Conservation (phyloP, 352 stramenopile species). For the Phytopythium aichiense region DNA sequence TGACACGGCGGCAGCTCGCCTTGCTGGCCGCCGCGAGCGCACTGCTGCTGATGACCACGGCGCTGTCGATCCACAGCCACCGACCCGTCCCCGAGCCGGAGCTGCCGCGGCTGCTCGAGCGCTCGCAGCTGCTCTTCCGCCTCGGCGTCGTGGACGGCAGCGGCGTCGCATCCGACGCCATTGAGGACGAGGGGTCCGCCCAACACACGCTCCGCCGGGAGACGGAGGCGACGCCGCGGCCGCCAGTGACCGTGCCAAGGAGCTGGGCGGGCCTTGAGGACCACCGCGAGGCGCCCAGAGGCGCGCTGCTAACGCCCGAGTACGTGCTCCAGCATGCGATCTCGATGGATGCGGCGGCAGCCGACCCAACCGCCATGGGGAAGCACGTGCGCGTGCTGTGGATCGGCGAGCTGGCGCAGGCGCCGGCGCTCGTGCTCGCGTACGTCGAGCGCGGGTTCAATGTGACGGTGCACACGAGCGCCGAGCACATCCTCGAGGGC, state of each 20-base stretch:
- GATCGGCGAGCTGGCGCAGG: conserved; percentile 10
- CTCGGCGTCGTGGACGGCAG: neutral
- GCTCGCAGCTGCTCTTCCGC: neutral
- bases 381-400: conserved; percentile 15
- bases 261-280: neutral
- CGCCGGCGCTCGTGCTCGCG: conserved; percentile 1
- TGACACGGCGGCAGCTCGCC: neutral
- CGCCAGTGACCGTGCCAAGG: neutral
- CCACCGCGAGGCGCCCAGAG: neutral
- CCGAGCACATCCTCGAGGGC: conserved; percentile 8
- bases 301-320: conserved; percentile 2
- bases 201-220: neutral
- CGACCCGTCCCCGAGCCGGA: neutral
- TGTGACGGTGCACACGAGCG: conserved; percentile 8
- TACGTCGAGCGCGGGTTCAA: conserved; percentile 9
- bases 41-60: no score
- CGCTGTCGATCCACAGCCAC: no score
- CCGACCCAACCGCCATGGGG: neutral
- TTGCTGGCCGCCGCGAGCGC: neutral
- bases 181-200: neutral
- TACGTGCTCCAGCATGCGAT: neutral
- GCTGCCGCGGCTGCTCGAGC: neutral
- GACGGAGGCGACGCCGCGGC: neutral
- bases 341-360: neutral
- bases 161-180: neutral